Evolutionary conservation across 2,329 filamentous ascomycete species (phyloP).

Genomic region (Botrytis elliptica): DNA sequence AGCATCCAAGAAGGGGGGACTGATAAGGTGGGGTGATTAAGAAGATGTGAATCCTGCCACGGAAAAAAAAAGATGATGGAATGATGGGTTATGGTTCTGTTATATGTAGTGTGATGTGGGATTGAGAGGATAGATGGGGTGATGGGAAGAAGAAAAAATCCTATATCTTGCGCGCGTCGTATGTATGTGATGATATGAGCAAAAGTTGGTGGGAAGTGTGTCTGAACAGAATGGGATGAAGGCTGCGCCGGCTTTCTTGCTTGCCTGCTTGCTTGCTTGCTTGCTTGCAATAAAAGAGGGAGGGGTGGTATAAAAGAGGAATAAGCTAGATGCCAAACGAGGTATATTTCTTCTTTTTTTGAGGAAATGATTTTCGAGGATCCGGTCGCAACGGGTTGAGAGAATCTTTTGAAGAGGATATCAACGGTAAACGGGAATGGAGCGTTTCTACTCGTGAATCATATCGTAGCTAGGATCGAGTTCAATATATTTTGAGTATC

Average conservation of each 20-base stretch:
- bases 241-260: background rate
- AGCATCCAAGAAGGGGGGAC: background rate
- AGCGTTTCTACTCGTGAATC: background rate
- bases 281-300: background rate
- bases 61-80: background rate
- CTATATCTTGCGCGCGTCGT: background rate
- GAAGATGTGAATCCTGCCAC: background rate
- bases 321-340: background rate
- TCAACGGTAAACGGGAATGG: background rate
- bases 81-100: background rate
- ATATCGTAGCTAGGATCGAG: background rate
- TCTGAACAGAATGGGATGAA: background rate
- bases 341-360: background rate
- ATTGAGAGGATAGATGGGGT: background rate
- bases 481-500: background rate
- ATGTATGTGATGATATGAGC: background rate
- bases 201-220: background rate
- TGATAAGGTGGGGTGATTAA: slow-evolving; percentile 17
- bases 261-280: no score
- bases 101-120: background rate
- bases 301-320: background rate
- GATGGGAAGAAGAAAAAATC: background rate
- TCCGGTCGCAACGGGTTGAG: background rate
- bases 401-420: background rate
- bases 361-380: background rate